Percentiles rank a stretch among this genome's conserved stretches.
phyloP scores from a whole-genome alignment of 2,329 filamentous ascomycete genomes.

The Sarocladium oryzae region DNA sequence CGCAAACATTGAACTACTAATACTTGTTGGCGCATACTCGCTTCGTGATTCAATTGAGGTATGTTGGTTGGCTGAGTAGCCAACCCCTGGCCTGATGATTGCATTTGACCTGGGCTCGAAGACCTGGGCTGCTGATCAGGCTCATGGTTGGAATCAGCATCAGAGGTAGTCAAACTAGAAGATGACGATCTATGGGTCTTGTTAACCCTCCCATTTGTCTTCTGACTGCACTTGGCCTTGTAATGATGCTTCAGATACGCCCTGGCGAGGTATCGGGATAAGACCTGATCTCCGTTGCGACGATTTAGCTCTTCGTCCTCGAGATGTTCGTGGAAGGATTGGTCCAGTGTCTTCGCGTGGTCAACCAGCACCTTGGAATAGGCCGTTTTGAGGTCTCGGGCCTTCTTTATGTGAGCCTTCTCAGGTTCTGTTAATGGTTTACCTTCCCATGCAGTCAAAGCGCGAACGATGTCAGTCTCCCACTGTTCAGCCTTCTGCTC shows the following conservation, averaged over 20 bases:
- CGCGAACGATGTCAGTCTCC: not conserved
- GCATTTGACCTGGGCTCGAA: not conserved
- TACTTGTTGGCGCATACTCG: not conserved
- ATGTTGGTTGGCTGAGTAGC: not conserved
- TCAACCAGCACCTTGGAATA: not conserved
- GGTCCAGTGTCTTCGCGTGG: not conserved
- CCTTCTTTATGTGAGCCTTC: not conserved
- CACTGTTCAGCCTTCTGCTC: not conserved
- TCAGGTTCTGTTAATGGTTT: not conserved
- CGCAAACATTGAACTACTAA: not conserved
- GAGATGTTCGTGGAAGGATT: conserved; percentile 5
- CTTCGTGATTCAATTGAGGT: not conserved
- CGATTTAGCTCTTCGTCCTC: not conserved
- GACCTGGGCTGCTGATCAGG: not conserved
- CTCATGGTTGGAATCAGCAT: not conserved
- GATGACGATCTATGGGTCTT: not conserved
- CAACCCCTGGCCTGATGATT: not conserved
- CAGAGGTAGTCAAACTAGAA: not conserved
- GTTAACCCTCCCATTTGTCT: not conserved
- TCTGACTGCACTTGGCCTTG: not conserved
- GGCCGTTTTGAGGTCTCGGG: not conserved
- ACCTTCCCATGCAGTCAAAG: not conserved
- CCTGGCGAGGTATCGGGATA: not conserved
- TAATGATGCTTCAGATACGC: not conserved
- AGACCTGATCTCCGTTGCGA: conserved; percentile 3